Percentiles rank a stretch among this genome's conserved stretches.
Conservation (phyloP, 2,329 filamentous ascomycete species). For the Aspergillus flavus region DNA sequence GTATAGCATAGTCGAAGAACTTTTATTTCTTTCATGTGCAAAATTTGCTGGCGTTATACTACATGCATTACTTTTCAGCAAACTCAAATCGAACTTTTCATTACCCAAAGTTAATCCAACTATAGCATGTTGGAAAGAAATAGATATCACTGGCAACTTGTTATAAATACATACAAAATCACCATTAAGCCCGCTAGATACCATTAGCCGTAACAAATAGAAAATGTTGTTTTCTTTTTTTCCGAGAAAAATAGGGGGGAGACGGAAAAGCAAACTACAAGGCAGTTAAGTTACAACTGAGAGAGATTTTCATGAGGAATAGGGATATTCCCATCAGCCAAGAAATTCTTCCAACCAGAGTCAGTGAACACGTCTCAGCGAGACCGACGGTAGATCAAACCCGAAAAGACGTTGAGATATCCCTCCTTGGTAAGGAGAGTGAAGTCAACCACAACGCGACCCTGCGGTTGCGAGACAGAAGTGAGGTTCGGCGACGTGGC, state of each 20-base stretch:
- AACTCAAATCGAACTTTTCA: neutral
- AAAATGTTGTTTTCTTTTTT: slow-evolving; percentile 3
- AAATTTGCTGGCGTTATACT: neutral
- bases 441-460: slow-evolving; percentile 42
- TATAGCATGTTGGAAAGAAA: neutral
- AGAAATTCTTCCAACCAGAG: neutral
- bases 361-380: slow-evolving; percentile 19
- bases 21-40: neutral
- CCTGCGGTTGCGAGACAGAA: slow-evolving; percentile 28
- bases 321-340: neutral
- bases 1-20: neutral
- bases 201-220: slow-evolving; percentile 8
- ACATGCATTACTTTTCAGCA: neutral
- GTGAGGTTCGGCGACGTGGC: slow-evolving; percentile 31
- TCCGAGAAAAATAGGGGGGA: neutral
- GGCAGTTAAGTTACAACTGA: slow-evolving; percentile 6
- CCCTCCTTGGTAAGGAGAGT: slow-evolving; percentile 45
- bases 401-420: slow-evolving; percentile 45
- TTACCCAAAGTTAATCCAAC: neutral
- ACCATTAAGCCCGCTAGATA: slow-evolving; percentile 10
- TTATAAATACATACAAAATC: slow-evolving; percentile 5
- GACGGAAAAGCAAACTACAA: slow-evolving; percentile 3
- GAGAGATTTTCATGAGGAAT: slow-evolving; percentile 1
- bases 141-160: slow-evolving; percentile 4
- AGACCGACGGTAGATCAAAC: slow-evolving; percentile 36